Percentiles rank a stretch among this genome's conserved stretches.
phyloP scores from a whole-genome alignment of 164 flowering plant genomes.

The Stephania japonica region DNA sequence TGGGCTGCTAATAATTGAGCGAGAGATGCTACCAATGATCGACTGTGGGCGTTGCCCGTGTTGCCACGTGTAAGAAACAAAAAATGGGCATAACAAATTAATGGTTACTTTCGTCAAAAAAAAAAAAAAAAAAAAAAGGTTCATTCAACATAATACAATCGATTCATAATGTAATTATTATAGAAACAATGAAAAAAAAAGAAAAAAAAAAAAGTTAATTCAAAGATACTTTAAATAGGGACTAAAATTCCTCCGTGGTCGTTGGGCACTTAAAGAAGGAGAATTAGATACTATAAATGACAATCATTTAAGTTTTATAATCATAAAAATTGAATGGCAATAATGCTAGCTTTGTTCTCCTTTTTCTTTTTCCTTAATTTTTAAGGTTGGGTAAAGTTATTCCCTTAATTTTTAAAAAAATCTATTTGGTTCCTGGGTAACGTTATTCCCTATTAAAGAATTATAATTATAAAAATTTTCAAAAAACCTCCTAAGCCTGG shows the following conservation, averaged over 20 bases:
- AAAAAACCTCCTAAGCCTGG: no score
- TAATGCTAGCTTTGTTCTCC: background rate
- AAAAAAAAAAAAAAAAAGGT: no score
- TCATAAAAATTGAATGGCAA: background rate
- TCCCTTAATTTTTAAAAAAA: no score
- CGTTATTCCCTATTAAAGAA: no score
- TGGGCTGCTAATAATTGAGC: background rate
- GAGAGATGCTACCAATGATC: background rate
- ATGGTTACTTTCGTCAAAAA: no score
- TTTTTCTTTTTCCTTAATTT: background rate
- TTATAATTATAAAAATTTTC: no score
- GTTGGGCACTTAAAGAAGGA: slow-evolving; percentile 1
- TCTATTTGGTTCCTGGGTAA: no score
- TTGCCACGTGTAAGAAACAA: slow-evolving; percentile 5
- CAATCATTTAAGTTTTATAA: slow-evolving; percentile 4
- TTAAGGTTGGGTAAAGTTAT: no score
- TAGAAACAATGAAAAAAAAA: background rate
- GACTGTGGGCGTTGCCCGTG: background rate
- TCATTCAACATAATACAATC: background rate
- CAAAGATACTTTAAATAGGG: slow-evolving; percentile 2
- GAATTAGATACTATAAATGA: slow-evolving; percentile 9
- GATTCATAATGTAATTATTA: background rate
- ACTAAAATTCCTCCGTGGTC: slow-evolving; percentile 1
- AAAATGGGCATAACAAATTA: background rate
- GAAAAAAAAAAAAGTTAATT: background rate